Evolutionary conservation across 148 eudicot species (phyloP).

Genomic region (Hydrangea macrophylla): DNA sequence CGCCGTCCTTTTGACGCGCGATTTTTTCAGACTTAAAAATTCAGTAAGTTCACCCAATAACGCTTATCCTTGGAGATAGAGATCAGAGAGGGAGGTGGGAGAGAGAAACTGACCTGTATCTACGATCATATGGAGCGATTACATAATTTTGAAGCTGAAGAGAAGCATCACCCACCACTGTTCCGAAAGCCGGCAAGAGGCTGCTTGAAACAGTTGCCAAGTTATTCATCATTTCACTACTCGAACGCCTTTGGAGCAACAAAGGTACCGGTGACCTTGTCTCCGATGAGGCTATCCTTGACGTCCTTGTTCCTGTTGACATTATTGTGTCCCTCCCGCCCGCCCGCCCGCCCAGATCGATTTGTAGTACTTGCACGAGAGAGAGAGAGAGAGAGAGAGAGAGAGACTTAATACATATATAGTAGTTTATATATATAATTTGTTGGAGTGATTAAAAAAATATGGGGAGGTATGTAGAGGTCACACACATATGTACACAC

Average conservation of each 20-base stretch:
- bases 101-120: constrained; percentile 37
- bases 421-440: not conserved
- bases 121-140: constrained; percentile 52
- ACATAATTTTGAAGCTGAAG: constrained; percentile 25
- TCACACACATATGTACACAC: too few relatives aligned
- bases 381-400: not conserved
- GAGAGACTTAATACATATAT: not conserved
- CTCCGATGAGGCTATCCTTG: constrained; percentile 9
- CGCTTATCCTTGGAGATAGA: too few relatives aligned
- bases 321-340: too few relatives aligned
- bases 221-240: constrained; percentile 33
- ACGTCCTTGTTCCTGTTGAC: constrained; percentile 7
- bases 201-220: constrained; percentile 51
- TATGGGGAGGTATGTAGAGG: not conserved
- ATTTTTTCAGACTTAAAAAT: too few relatives aligned
- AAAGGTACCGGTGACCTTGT: constrained; percentile 29
- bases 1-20: too few relatives aligned
- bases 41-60: too few relatives aligned
- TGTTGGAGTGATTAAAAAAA: not conserved
- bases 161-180: constrained; percentile 39
- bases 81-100: too few relatives aligned
- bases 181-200: constrained; percentile 58
- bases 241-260: constrained; percentile 33
- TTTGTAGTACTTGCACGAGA: too few relatives aligned
- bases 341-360: too few relatives aligned